phyloP scores from a whole-genome alignment of 495 filamentous ascomycete genomes.

The Penicillium cataractarum region DNA sequence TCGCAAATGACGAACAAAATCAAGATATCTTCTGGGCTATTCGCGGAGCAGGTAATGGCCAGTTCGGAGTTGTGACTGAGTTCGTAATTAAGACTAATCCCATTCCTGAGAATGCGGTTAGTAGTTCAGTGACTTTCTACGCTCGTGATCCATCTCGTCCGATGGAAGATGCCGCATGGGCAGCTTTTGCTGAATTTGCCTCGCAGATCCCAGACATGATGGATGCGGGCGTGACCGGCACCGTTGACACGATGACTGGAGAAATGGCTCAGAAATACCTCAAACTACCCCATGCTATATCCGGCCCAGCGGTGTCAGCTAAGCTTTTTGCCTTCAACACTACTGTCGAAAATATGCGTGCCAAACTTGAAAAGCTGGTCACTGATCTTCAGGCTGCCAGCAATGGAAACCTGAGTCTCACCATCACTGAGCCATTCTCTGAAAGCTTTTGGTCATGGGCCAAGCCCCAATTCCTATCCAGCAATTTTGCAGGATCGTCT shows the following conservation, averaged over 20 bases:
- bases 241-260: slow-evolving; percentile 3
- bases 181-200: slow-evolving; percentile 41
- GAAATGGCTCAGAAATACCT: background rate
- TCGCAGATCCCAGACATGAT: slow-evolving; percentile 47
- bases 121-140: slow-evolving; percentile 28
- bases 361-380: slow-evolving; percentile 7
- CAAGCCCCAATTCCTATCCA: background rate
- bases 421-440: background rate
- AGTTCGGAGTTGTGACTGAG: slow-evolving; percentile 44
- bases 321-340: slow-evolving; percentile 14
- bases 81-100: slow-evolving; percentile 42
- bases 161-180: slow-evolving; percentile 44
- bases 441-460: slow-evolving; percentile 14
- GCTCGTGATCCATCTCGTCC: slow-evolving; percentile 35
- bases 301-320: background rate
- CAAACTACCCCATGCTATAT: background rate
- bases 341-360: slow-evolving; percentile 18
- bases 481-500: slow-evolving; percentile 7
- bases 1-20: slow-evolving; percentile 51
- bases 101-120: slow-evolving; percentile 36
- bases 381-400: slow-evolving; percentile 1
- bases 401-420: background rate
- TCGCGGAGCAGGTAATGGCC: slow-evolving; percentile 32
- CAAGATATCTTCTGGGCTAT: slow-evolving; percentile 58
- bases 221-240: slow-evolving; percentile 21